A percentile compares a stretch with the other conserved stretches of the same genome.
phyloP scores from a whole-genome alignment of 768 basidiomycete genomes.

The Tephrocybe sp. region DNA sequence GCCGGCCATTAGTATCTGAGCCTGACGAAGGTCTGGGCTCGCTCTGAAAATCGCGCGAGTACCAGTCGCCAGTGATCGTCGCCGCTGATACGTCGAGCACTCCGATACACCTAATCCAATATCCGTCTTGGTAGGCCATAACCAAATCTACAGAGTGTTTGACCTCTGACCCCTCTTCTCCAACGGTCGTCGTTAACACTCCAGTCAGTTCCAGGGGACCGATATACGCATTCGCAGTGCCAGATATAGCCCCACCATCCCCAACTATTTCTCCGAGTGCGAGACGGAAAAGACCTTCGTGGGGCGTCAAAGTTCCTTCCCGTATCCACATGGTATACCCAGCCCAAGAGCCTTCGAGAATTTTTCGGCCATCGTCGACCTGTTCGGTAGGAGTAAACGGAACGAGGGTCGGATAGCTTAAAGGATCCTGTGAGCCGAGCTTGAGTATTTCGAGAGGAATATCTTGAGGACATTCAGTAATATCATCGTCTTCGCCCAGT shows the following conservation, averaged over 20 bases:
- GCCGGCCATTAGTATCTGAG: neutral
- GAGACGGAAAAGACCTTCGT: neutral
- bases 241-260: neutral
- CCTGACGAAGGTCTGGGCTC: neutral
- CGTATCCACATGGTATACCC: neutral
- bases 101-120: conserved; percentile 2
- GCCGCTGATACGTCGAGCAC: neutral
- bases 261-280: neutral
- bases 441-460: conserved; percentile 2
- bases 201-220: neutral
- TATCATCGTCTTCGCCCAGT: neutral
- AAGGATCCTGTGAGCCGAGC: neutral
- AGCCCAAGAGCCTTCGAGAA: conserved; percentile 2
- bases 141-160: neutral
- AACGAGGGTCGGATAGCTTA: neutral
- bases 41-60: no score
- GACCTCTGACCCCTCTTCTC: neutral
- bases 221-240: neutral
- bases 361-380: neutral
- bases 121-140: neutral
- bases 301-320: neutral
- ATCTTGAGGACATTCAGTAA: neutral
- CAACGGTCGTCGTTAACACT: neutral
- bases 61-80: conserved; percentile 2
- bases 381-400: neutral